Conservation (phyloP, 148 eudicot genomes). For the Diospyros lotus region DNA sequence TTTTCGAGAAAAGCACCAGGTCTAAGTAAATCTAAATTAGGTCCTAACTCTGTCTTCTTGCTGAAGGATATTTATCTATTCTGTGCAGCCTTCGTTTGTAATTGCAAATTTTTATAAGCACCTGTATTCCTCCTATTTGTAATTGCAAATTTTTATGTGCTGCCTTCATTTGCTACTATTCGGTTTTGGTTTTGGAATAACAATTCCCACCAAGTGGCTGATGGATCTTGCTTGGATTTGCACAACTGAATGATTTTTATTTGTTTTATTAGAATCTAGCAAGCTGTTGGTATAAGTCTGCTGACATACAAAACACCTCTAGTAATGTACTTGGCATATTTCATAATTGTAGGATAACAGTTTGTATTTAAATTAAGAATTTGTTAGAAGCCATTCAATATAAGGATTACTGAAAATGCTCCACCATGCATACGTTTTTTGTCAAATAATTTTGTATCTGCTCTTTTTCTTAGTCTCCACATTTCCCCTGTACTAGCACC, state of each 20-base stretch:
- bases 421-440: background rate
- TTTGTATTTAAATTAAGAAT: background rate
- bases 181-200: background rate
- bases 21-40: too few relatives aligned
- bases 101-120: too few relatives aligned
- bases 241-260: background rate
- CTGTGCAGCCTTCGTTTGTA: too few relatives aligned
- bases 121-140: too few relatives aligned
- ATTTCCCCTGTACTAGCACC: slow-evolving; percentile 38
- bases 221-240: background rate
- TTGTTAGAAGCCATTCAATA: background rate
- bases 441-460: background rate
- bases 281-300: background rate
- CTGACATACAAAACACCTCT: background rate
- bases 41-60: too few relatives aligned
- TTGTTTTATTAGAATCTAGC: background rate
- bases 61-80: too few relatives aligned
- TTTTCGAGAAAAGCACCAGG: too few relatives aligned
- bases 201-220: background rate
- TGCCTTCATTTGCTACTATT: background rate
- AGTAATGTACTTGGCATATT: background rate
- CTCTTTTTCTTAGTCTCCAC: background rate
- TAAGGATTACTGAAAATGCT: background rate
- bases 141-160: too few relatives aligned
- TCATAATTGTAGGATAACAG: background rate